Conservation (phyloP, 139 green algal species). For the Choricystis sp. region DNA sequence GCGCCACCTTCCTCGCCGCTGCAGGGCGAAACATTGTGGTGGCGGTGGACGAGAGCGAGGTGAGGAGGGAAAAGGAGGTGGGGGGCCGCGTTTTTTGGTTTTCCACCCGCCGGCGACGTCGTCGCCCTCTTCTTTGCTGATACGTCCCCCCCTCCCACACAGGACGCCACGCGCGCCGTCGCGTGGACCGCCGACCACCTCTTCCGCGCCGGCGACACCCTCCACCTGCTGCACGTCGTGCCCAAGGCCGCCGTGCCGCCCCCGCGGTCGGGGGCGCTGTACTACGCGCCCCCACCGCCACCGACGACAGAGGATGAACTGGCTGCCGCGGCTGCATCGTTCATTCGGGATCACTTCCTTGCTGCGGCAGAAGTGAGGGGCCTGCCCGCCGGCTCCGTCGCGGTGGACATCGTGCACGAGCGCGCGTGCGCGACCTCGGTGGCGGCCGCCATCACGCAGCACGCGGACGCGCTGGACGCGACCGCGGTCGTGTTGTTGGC, state of each 20-base stretch:
- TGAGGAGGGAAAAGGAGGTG: background rate
- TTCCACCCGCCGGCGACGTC: background rate
- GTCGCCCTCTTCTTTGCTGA: background rate
- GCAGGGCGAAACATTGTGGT: background rate
- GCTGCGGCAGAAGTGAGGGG: no score
- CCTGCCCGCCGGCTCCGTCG: background rate
- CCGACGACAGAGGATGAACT: background rate
- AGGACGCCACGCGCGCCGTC: constrained; percentile 4
- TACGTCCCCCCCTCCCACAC: background rate
- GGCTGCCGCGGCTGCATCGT: background rate
- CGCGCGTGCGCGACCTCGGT: background rate
- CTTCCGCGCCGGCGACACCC: constrained; percentile 5
- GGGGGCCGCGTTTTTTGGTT: background rate
- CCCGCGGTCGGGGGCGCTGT: background rate
- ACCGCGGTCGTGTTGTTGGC: background rate
- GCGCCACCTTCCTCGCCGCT: background rate
- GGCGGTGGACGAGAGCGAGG: background rate
- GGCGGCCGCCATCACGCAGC: background rate
- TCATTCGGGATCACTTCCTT: background rate
- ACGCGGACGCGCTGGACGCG: background rate
- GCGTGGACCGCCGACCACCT: constrained; percentile 8
- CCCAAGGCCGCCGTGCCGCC: constrained; percentile 1
- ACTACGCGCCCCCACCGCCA: background rate
- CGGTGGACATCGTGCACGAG: background rate
- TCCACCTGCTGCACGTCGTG: constrained; percentile 18